These are phyloP conservation scores for Turnera subulata DNA, from an alignment of 345 rosid species.

Conservation along the genomic window DNA sequence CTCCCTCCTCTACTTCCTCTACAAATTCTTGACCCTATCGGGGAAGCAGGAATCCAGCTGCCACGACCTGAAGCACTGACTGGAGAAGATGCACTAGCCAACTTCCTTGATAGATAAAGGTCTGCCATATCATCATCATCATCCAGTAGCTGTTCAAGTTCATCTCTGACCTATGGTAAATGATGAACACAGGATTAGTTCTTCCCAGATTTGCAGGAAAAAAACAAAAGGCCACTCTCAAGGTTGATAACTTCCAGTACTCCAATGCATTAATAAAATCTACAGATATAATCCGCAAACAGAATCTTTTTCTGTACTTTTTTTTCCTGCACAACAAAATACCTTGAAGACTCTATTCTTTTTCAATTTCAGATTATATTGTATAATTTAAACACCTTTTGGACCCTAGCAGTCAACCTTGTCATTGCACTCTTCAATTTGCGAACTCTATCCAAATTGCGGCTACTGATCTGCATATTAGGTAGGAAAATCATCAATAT, in stretches of 20 bases:
- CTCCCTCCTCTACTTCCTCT: conserved; percentile 92
- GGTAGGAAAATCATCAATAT: neutral
- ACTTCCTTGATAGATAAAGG: conserved; percentile 86
- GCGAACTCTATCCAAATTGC: conserved; percentile 93
- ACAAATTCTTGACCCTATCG: conserved; percentile 88
- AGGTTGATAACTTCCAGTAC: neutral
- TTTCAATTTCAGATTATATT: too few relatives aligned
- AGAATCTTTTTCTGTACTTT: too few relatives aligned
- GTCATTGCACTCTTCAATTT: conserved; percentile 98
- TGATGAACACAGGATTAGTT: neutral
- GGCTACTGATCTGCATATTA: conserved; percentile 77
- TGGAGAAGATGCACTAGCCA: conserved; percentile 63
- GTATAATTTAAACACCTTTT: conserved; percentile 48
- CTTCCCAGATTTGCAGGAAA: too few relatives aligned
- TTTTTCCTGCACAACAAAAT: too few relatives aligned
- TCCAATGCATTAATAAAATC: neutral
- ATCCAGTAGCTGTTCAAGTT: conserved; percentile 89
- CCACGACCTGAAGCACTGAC: conserved; percentile 63
- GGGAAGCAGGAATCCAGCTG: conserved; percentile 78
- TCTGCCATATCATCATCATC: conserved; percentile 99
- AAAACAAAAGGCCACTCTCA: too few relatives aligned
- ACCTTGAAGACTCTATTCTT: too few relatives aligned
- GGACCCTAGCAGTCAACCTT: conserved; percentile 89
- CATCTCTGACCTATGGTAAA: conserved; percentile 77
- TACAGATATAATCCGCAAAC: too few relatives aligned